Percentiles rank a stretch among this genome's conserved stretches.
Conservation (phyloP, 768 basidiomycete genomes). For the Hygrocybe coccinea region DNA sequence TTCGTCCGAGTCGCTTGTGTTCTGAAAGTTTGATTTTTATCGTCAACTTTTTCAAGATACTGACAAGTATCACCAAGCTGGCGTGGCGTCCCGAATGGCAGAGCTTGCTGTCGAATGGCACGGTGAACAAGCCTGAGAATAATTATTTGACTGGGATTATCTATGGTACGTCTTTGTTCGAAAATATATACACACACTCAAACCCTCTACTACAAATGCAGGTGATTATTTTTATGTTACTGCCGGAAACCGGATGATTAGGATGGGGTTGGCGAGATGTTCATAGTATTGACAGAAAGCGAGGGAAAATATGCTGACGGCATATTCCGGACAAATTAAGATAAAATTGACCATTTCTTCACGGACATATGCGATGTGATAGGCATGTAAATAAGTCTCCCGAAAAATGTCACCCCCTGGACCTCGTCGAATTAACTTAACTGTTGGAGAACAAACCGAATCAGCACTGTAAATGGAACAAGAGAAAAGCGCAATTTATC, state of each 20-base stretch:
- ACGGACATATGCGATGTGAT: too few relatives aligned
- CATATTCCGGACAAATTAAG: too few relatives aligned
- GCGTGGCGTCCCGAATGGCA: slow-evolving; percentile 61
- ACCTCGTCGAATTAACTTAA: too few relatives aligned
- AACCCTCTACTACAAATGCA: slow-evolving; percentile 10
- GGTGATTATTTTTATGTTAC: slow-evolving; percentile 46
- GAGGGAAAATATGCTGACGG: too few relatives aligned
- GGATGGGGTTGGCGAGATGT: slow-evolving; percentile 31
- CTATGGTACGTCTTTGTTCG: slow-evolving; percentile 49
- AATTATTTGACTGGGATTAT: slow-evolving; percentile 60
- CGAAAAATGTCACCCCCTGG: too few relatives aligned
- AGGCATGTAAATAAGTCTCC: too few relatives aligned
- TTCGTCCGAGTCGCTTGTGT: too few relatives aligned
- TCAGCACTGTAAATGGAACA: too few relatives aligned
- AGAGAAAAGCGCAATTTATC: slow-evolving; percentile 30
- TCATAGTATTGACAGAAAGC: neutral
- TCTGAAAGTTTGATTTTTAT: too few relatives aligned
- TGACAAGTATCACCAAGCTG: slow-evolving; percentile 44
- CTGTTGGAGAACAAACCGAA: too few relatives aligned
- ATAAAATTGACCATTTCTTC: too few relatives aligned
- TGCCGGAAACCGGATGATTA: slow-evolving; percentile 35
- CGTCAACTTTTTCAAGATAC: slow-evolving; percentile 30
- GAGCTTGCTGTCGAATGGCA: slow-evolving; percentile 61
- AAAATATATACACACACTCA: neutral
- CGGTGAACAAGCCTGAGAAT: slow-evolving; percentile 52